phyloP scores from a whole-genome alignment of 1,284 basidiomycete species.

The Irpex lacteus region DNA sequence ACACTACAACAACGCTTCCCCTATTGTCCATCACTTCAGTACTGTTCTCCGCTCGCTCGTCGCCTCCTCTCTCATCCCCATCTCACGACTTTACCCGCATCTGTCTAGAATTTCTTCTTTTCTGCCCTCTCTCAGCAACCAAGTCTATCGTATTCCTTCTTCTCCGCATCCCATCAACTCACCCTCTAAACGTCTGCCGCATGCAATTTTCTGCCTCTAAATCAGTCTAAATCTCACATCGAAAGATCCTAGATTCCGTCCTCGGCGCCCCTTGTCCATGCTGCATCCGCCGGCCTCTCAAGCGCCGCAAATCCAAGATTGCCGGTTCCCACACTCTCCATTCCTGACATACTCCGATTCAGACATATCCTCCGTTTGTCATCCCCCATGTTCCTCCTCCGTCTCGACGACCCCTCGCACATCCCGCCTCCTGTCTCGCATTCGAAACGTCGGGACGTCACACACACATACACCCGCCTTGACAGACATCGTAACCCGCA shows the following conservation, averaged over 20 bases:
- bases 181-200: neutral
- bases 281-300: neutral
- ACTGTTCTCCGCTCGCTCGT: no score
- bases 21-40: neutral
- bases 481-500: neutral
- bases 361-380: neutral
- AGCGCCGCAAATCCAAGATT: neutral
- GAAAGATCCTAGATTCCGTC: neutral
- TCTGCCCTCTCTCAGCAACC: neutral
- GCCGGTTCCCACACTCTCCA: constrained; percentile 1
- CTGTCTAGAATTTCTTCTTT: neutral
- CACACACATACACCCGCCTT: neutral
- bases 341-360: neutral
- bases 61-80: neutral
- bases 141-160: neutral
- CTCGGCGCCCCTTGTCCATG: neutral
- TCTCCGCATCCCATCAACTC: neutral
- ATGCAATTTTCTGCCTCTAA: neutral
- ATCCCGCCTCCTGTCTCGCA: neutral
- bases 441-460: neutral
- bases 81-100: neutral
- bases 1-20: neutral
- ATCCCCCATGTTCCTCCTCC: neutral
- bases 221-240: neutral
- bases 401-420: neutral